Conservation (phyloP, 177 flowering plant genomes). For the Tripterygium wilfordii region DNA sequence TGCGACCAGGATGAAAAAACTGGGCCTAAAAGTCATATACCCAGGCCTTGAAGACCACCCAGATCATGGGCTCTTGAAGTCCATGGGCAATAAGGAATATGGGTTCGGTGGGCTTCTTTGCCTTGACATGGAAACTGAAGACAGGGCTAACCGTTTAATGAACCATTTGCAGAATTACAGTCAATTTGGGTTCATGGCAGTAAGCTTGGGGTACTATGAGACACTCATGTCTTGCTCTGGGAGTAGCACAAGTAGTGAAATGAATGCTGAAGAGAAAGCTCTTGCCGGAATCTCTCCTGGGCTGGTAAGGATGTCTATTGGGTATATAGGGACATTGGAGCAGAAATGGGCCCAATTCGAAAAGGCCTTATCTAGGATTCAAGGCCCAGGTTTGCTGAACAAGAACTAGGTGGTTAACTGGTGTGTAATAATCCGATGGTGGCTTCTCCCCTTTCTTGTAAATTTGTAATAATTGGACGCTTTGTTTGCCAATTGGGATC, state of each 20-base stretch:
- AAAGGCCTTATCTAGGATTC: slow-evolving; percentile 53
- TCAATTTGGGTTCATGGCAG: slow-evolving; percentile 85
- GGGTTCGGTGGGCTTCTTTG: slow-evolving; percentile 76
- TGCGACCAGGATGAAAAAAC: slow-evolving; percentile 66
- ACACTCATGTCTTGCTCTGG: slow-evolving; percentile 88
- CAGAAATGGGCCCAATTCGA: slow-evolving; percentile 87
- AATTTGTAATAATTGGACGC: too few species aligned
- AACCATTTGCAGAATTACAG: slow-evolving; percentile 56
- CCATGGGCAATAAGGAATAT: slow-evolving; percentile 58
- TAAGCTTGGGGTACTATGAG: slow-evolving; percentile 84
- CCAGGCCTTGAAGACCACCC: slow-evolving; percentile 93
- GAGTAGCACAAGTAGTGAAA: slow-evolving; percentile 83
- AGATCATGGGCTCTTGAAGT: slow-evolving; percentile 47
- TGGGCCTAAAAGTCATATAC: slow-evolving; percentile 81
- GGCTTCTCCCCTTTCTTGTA: too few species aligned
- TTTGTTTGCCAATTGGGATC: too few species aligned
- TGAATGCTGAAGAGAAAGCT: slow-evolving; percentile 58
- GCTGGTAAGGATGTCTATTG: slow-evolving; percentile 79
- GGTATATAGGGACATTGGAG: slow-evolving; percentile 74
- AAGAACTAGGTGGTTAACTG: too few species aligned
- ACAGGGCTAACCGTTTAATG: slow-evolving; percentile 64
- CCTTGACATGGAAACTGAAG: slow-evolving; percentile 82
- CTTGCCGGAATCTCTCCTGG: slow-evolving; percentile 73
- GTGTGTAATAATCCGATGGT: too few species aligned
- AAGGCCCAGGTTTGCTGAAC: slow-evolving; percentile 20